Percentiles rank a stretch among this genome's conserved stretches.
Evolutionary conservation across 208 protist genomes (phyloP).

Genomic region (Leptomonas seymouri): DNA sequence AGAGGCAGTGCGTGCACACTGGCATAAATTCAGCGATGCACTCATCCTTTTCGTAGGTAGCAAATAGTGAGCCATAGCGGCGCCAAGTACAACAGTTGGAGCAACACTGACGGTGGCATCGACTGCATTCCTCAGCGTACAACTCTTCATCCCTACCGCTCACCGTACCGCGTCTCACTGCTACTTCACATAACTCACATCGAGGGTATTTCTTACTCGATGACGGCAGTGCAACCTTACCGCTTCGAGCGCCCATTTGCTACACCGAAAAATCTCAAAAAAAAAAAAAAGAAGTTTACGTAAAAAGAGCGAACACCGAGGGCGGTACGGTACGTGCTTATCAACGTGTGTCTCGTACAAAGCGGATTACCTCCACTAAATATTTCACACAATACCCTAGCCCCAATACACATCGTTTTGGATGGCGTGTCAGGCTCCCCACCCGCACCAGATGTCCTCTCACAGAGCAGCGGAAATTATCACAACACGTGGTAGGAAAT

Average conservation of each 20-base stretch:
- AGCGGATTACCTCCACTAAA: too few species aligned
- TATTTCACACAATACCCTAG: too few species aligned
- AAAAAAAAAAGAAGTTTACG: slow-evolving; percentile 1
- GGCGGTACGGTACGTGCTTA: background rate
- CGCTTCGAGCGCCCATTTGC: slow-evolving; percentile 26
- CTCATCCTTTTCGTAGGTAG: slow-evolving; percentile 16
- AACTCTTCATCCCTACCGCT: background rate
- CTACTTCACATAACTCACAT: slow-evolving; percentile 19
- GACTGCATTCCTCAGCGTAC: slow-evolving; percentile 14
- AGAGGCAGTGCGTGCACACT: slow-evolving; percentile 35
- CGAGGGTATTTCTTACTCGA: background rate
- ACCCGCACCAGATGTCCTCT: background rate
- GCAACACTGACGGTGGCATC: slow-evolving; percentile 34
- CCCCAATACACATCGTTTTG: too few species aligned
- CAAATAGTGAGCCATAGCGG: slow-evolving; percentile 26
- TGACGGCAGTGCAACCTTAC: slow-evolving; percentile 3
- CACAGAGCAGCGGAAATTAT: background rate
- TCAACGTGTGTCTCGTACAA: background rate
- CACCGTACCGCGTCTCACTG: background rate
- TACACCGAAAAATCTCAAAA: background rate
- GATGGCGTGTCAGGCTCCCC: too few species aligned
- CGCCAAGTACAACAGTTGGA: slow-evolving; percentile 23
- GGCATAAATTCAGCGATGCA: slow-evolving; percentile 21
- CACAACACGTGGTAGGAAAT: background rate
- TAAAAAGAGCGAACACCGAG: slow-evolving; percentile 1